Base-by-base conservation (phyloP, 2,329 filamentous ascomycete genomes). In the Graphiopsis chlorocephala region DNA sequence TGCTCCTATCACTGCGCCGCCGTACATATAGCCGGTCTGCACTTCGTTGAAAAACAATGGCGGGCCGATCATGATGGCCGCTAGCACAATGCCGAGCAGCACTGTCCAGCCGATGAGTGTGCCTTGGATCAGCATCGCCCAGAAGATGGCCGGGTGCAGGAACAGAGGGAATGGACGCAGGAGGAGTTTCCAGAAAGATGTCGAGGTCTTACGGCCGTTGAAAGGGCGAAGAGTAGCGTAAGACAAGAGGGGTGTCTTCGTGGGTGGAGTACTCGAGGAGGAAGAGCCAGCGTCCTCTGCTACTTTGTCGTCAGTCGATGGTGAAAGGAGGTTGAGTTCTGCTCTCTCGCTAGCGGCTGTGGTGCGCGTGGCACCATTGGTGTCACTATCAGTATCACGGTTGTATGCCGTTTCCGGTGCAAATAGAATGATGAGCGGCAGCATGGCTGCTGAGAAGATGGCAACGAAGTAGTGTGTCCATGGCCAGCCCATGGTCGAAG, bases 21-120 rank as follows among this genome's bases (percentile, higher is more conserved):
- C 88, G 78, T 97, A 96, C 64, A 92, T 86, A 76, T 94, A 93
- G n/a, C 93, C 93, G 1, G 91, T 92, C 72, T 91, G 80, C 61
- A 91, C 87, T 78, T 95, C 89, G 71, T 87, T 82, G 85, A 93
- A 97, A 81, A 88, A 95, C 47, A 93, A 85, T 0, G 92, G 91
- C 1, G 90, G 89, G 1, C 89, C 88, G 55, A 96, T 84, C 79
- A 95, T 94, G 69, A 96, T 88, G 65, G 89, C 86, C n/a, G 89
- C 90, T 53, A 96, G 80, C 69, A 95, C 87, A 66, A 95, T 89
- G 64, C 91, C 90, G 69, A 96, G 94, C 73, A 97, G 92, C 17
- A 97, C 91, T 1, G 93, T 96, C 93, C 94, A 98, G 68, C 93
- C 94, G 72, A 97, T 97, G 73, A 97, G 86, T 4, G 91, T 87